phyloP scores from a whole-genome alignment of 2,329 filamentous ascomycete genomes.

The Cladosporium velox region DNA sequence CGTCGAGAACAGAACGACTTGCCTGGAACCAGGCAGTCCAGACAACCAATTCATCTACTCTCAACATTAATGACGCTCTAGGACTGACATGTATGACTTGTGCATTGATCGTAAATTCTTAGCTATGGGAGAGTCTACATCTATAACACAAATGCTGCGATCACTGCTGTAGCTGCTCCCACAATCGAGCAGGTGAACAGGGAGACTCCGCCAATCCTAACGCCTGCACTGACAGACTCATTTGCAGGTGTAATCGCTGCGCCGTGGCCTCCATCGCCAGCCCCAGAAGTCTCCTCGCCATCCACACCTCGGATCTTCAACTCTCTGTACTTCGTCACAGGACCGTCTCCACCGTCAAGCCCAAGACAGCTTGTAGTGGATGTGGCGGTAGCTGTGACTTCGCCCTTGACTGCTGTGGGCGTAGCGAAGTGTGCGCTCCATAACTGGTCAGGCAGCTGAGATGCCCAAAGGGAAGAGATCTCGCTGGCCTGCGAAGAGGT shows the following conservation, averaged over 20 bases:
- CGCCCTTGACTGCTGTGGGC: neutral
- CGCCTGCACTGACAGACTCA: neutral
- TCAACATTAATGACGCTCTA: neutral
- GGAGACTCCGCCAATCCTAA: neutral
- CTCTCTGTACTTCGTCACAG: neutral
- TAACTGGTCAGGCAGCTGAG: constrained; percentile 5
- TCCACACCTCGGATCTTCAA: neutral
- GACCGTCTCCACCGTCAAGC: constrained; percentile 5
- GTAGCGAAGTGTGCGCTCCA: constrained; percentile 18
- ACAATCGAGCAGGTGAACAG: neutral
- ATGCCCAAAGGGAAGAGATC: constrained; percentile 7
- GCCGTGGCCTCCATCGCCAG: neutral
- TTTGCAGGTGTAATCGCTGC: neutral
- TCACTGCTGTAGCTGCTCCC: neutral
- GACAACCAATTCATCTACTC: neutral
- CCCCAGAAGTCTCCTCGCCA: neutral
- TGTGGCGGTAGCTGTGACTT: constrained; percentile 13
- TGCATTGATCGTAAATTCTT: neutral
- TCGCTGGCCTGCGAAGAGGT: constrained; percentile 2
- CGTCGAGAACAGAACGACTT: neutral
- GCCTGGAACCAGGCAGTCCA: neutral
- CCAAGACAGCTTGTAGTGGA: constrained; percentile 11
- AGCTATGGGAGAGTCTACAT: neutral
- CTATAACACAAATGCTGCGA: neutral
- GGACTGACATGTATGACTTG: neutral